Percentiles rank a stretch among this genome's conserved stretches.
Conservation (phyloP, 345 rosid genomes). For the Conringia planisiliqua region DNA sequence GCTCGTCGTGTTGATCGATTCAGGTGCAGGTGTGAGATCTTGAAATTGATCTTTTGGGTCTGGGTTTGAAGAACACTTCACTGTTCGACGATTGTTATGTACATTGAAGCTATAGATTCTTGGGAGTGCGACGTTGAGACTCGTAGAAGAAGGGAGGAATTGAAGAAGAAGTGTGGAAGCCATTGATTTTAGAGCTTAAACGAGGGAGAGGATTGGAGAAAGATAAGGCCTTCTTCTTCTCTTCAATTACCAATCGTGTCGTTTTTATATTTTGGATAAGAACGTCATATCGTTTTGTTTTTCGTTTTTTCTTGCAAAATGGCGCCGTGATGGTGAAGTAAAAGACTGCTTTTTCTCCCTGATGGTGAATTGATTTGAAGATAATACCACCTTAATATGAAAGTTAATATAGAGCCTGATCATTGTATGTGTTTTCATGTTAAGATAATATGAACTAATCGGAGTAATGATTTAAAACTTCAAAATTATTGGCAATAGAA, state of each 20-base stretch:
- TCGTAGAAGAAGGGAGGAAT: neutral
- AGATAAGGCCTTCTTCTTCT: neutral
- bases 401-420: no score
- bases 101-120: neutral
- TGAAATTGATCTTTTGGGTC: conserved; percentile 19
- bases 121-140: neutral
- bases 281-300: neutral
- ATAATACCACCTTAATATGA: no score
- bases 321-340: neutral
- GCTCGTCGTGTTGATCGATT: conserved; percentile 44
- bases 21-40: conserved; percentile 43
- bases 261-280: neutral
- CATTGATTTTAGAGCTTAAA: conserved; percentile 10
- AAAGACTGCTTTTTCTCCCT: no score
- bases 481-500: no score
- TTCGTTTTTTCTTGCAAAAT: neutral
- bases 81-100: neutral
- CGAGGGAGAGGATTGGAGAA: neutral
- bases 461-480: no score
- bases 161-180: conserved; percentile 23
- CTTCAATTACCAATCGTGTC: neutral
- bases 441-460: no score
- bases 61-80: conserved; percentile 19
- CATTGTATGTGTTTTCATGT: no score
- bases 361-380: no score